Evolutionary conservation across 345 rosid species (phyloP).

Genomic region (Syzygium grande): DNA sequence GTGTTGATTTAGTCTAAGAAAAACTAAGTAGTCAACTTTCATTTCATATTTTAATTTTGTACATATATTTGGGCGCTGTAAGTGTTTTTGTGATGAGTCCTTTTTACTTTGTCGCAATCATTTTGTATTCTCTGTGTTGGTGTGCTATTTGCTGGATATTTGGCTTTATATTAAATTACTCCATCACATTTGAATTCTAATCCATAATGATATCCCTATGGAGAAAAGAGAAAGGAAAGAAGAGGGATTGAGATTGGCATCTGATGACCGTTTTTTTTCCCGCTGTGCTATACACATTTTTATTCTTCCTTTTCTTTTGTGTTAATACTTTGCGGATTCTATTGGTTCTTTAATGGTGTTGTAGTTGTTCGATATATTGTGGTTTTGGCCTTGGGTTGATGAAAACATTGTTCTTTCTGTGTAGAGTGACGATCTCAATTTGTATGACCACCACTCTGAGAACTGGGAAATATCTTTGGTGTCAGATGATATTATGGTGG

Average conservation of each 20-base stretch:
- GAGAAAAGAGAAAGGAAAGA: not conserved
- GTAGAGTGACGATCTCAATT: constrained; percentile 71
- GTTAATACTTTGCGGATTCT: not conserved
- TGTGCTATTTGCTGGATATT: not conserved
- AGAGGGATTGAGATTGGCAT: not conserved
- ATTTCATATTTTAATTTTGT: not conserved
- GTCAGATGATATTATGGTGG: constrained; percentile 37
- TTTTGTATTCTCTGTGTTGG: not conserved
- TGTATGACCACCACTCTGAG: constrained; percentile 44
- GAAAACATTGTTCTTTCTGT: constrained; percentile 17
- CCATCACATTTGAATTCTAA: not conserved
- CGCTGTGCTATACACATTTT: not conserved
- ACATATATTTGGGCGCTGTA: not conserved
- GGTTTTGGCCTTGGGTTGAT: constrained; percentile 16
- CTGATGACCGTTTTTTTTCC: not conserved
- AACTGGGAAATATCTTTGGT: constrained; percentile 42
- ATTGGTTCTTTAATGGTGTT: not conserved
- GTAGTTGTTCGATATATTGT: not conserved
- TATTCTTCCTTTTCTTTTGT: not conserved
- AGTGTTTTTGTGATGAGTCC: not conserved
- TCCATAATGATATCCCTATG: not conserved
- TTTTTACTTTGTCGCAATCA: not conserved
- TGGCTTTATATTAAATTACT: not conserved
- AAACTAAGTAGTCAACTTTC: not conserved
- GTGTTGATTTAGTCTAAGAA: not conserved